Conservation (phyloP, 495 filamentous ascomycete species). For the Penicillium canariense region DNA sequence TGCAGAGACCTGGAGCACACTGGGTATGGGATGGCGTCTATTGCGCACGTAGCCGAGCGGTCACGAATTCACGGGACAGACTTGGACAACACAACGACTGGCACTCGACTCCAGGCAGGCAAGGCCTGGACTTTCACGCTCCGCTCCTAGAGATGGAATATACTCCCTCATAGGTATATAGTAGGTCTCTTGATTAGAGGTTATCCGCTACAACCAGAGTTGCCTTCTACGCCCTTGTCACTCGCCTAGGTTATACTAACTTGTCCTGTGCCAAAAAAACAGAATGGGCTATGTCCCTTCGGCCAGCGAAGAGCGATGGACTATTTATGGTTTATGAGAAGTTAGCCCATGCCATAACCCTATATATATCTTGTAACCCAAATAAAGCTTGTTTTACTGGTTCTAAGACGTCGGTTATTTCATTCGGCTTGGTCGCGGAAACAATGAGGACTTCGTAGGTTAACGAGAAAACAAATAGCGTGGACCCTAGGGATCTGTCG, state of each 20-base stretch:
- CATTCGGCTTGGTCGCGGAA: too few species aligned
- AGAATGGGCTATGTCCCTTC: slow-evolving; percentile 9
- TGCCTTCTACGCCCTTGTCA: slow-evolving; percentile 23
- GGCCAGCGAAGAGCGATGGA: slow-evolving; percentile 19
- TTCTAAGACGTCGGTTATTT: too few species aligned
- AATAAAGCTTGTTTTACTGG: background rate
- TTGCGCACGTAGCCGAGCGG: slow-evolving; percentile 27
- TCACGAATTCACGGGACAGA: slow-evolving; percentile 28
- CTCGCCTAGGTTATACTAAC: slow-evolving; percentile 10
- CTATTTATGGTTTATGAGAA: slow-evolving; percentile 30
- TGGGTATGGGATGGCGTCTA: slow-evolving; percentile 23
- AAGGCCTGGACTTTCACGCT: slow-evolving; percentile 27
- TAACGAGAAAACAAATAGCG: too few species aligned
- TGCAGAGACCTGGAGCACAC: slow-evolving; percentile 30
- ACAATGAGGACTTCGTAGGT: too few species aligned
- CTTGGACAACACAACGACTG: slow-evolving; percentile 19
- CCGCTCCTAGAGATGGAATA: slow-evolving; percentile 8
- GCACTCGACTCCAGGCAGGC: slow-evolving; percentile 18
- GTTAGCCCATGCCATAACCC: slow-evolving; percentile 27
- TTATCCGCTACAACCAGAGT: slow-evolving; percentile 23
- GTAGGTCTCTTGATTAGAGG: slow-evolving; percentile 2
- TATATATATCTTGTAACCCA: slow-evolving; percentile 17
- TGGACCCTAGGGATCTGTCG: too few species aligned
- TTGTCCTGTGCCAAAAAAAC: slow-evolving; percentile 26
- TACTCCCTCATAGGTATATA: slow-evolving; percentile 22